These are phyloP conservation scores for Gossypium anomalum DNA, from an alignment of 345 rosid genomes.

Conservation along the genomic window DNA sequence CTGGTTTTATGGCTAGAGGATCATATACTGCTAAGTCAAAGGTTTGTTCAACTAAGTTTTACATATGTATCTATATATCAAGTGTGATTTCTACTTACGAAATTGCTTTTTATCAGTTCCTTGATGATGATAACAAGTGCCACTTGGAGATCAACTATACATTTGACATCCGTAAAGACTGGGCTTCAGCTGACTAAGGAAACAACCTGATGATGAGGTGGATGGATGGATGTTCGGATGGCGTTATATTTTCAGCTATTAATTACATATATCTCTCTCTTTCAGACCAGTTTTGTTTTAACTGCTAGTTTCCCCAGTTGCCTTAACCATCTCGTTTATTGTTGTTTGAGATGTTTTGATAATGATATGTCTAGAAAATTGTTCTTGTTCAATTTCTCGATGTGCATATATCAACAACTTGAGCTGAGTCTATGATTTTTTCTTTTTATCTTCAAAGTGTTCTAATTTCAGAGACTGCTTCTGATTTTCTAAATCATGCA, in stretches of 20 bases:
- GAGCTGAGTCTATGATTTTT: neutral
- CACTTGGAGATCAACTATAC: conserved; percentile 73
- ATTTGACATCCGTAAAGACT: conserved; percentile 66
- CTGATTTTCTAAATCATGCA: no score
- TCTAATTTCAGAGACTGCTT: no score
- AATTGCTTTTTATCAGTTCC: conserved; percentile 38
- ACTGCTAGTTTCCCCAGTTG: neutral
- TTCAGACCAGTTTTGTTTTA: neutral
- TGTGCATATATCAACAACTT: neutral
- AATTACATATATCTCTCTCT: neutral
- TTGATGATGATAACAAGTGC: conserved; percentile 73
- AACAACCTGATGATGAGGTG: neutral
- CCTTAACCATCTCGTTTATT: neutral
- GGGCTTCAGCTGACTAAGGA: conserved; percentile 38
- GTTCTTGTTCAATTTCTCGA: neutral
- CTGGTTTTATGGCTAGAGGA: conserved; percentile 74
- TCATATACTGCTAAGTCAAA: conserved; percentile 69
- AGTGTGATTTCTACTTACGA: neutral
- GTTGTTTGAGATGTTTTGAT: neutral
- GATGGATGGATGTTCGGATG: neutral
- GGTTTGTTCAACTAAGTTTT: conserved; percentile 26
- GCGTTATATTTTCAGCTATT: neutral
- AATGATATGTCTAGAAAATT: neutral
- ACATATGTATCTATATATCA: neutral
- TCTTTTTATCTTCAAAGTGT: no score